Percentiles rank a stretch among this genome's conserved stretches.
phyloP scores from a whole-genome alignment of 2,329 filamentous ascomycete genomes.

The Pezicula radicicola region DNA sequence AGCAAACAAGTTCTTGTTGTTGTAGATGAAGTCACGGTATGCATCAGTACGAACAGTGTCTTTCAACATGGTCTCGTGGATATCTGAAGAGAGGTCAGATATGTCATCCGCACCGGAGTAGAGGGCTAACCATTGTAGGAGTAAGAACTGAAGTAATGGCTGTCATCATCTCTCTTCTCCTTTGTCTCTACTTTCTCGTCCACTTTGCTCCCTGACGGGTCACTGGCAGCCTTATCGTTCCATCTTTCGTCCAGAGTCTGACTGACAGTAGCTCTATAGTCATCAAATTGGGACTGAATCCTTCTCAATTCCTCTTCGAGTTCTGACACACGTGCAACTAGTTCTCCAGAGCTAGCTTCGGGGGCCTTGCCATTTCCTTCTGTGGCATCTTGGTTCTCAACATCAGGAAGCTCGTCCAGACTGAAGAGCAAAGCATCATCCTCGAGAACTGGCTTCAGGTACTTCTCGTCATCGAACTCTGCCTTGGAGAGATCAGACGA shows the following conservation, averaged over 20 bases:
- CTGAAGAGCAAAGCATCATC: slow-evolving; percentile 88
- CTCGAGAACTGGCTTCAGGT: slow-evolving; percentile 78
- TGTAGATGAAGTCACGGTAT: slow-evolving; percentile 93
- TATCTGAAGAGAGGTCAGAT: slow-evolving; percentile 51
- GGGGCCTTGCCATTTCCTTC: slow-evolving; percentile 23
- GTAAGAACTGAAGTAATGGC: slow-evolving; percentile 63
- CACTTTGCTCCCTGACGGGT: slow-evolving; percentile 47
- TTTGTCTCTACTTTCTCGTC: slow-evolving; percentile 30
- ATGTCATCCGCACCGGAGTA: slow-evolving; percentile 1
- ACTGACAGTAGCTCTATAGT: slow-evolving; percentile 36
- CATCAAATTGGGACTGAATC: slow-evolving; percentile 36
- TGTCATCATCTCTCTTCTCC: slow-evolving; percentile 48
- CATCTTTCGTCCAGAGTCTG: slow-evolving; percentile 36
- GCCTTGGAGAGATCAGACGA: slow-evolving; percentile 50
- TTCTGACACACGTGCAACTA: slow-evolving; percentile 30
- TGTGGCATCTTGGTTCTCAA: slow-evolving; percentile 27
- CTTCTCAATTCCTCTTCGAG: slow-evolving; percentile 34
- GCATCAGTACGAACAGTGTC: slow-evolving; percentile 84
- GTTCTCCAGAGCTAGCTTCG: slow-evolving; percentile 15
- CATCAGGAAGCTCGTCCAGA: slow-evolving; percentile 71
- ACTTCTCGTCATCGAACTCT: slow-evolving; percentile 74
- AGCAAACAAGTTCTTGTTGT: slow-evolving; percentile 82
- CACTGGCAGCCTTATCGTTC: slow-evolving; percentile 33
- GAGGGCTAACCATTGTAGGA: slow-evolving; percentile 56
- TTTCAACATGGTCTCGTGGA: slow-evolving; percentile 95